Conservation (phyloP, 2,329 filamentous ascomycete species). For the Monosporascus sp. region DNA sequence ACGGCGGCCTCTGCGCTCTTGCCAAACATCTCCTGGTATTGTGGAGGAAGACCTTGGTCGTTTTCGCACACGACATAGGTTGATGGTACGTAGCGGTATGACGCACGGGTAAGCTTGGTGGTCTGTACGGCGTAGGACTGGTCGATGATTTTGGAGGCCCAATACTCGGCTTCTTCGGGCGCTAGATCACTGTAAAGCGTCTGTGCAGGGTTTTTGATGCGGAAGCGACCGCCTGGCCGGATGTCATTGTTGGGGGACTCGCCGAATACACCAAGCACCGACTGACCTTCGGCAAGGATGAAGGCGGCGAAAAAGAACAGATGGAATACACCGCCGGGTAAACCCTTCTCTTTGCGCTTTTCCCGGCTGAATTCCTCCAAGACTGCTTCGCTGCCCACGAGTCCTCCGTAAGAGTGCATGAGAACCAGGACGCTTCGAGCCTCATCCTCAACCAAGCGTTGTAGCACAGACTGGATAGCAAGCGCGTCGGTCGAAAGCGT, state of each 20-base stretch:
- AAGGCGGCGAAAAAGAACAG: conserved; percentile 16
- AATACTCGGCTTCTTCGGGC: background rate
- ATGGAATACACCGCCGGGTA: conserved; percentile 11
- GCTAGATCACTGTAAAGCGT: background rate
- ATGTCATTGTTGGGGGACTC: conserved; percentile 1
- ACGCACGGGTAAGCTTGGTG: background rate
- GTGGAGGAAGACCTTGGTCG: background rate
- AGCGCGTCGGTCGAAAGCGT: conserved; percentile 1
- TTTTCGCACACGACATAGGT: background rate
- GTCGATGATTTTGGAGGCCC: background rate
- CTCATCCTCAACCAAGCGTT: conserved; percentile 7
- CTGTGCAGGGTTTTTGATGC: background rate
- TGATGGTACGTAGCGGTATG: background rate
- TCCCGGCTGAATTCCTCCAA: conserved; percentile 8
- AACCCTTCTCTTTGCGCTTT: conserved; percentile 5
- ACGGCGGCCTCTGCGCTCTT: background rate
- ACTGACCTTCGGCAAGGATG: conserved; percentile 12
- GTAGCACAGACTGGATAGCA: background rate
- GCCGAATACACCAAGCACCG: conserved; percentile 6
- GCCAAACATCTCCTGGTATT: background rate
- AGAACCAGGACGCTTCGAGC: conserved; percentile 12
- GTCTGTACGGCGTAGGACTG: background rate
- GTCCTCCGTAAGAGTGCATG: conserved; percentile 21
- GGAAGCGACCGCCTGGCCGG: background rate
- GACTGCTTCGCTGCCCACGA: conserved; percentile 16